Conservation (phyloP, 495 filamentous ascomycete genomes). For the Rhypophila decipiens region DNA sequence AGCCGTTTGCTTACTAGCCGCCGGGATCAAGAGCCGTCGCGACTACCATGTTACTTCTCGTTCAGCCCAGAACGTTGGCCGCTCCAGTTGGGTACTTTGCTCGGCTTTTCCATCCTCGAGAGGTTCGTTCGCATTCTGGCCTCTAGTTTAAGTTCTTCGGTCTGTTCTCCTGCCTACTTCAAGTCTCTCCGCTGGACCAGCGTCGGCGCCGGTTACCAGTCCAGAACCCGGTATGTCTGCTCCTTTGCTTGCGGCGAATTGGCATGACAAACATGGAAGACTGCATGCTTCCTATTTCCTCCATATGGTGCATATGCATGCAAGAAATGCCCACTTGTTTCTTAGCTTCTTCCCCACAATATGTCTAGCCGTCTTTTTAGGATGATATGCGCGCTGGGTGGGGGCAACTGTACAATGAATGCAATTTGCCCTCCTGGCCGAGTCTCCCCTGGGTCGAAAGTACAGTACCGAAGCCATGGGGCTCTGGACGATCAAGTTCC, state of each 20-base stretch:
- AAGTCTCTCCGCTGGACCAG: neutral
- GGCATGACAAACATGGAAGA: neutral
- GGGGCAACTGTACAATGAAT: neutral
- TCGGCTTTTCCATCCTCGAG: neutral
- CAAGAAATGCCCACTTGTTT: neutral
- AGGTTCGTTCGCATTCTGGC: neutral
- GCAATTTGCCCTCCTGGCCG: neutral
- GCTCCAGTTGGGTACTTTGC: neutral
- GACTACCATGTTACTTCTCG: neutral
- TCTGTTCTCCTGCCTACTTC: too few species aligned
- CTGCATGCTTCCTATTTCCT: neutral
- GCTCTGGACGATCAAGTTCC: neutral
- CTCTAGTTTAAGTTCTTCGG: neutral
- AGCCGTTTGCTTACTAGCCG: neutral
- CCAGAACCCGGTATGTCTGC: neutral
- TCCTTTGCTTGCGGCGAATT: neutral
- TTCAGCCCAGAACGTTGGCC: neutral
- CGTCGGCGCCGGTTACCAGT: neutral
- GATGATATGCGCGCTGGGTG: too few species aligned
- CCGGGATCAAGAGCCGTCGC: neutral
- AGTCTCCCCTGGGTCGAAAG: neutral
- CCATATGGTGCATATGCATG: neutral
- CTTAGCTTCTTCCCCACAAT: slow-evolving; percentile 3
- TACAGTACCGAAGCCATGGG: neutral
- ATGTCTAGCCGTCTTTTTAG: too few species aligned